A percentile compares a stretch with the other conserved stretches of the same genome.
phyloP scores from a whole-genome alignment of 768 basidiomycete species.

The Naematelia encephala region DNA sequence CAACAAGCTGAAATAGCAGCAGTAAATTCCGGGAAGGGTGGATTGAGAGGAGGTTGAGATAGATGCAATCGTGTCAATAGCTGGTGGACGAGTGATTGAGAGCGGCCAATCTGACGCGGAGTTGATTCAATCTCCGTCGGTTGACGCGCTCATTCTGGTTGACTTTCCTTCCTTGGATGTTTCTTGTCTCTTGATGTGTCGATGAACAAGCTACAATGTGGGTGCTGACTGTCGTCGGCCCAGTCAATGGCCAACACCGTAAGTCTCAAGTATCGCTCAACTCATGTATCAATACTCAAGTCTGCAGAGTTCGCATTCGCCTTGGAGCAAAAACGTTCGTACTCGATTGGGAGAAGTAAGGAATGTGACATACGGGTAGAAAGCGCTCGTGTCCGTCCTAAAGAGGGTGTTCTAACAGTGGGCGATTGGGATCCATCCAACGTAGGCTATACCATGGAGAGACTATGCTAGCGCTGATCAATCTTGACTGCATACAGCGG shows the following conservation, averaged over 20 bases:
- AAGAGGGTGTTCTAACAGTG: slow-evolving; percentile 29
- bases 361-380: slow-evolving; percentile 32
- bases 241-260: slow-evolving; percentile 3
- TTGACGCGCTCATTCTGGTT: background rate
- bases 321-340: slow-evolving; percentile 30
- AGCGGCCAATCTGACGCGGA: no score
- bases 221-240: slow-evolving; percentile 3
- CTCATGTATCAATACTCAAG: background rate
- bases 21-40: no score
- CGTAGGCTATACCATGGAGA: slow-evolving; percentile 17
- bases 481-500: slow-evolving; percentile 12
- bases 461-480: background rate
- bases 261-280: background rate
- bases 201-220: slow-evolving; percentile 1
- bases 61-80: no score
- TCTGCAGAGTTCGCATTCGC: slow-evolving; percentile 39
- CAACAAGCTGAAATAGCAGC: background rate
- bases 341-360: slow-evolving; percentile 32
- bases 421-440: slow-evolving; percentile 37
- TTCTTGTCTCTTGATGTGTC: background rate
- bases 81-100: no score
- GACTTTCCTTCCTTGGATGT: background rate
- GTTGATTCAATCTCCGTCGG: background rate
- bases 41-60: no score
- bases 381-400: slow-evolving; percentile 19